These are phyloP conservation scores for Hypoxylon sp. DNA, from an alignment of 2,329 filamentous ascomycete species.

Conservation along the genomic window DNA sequence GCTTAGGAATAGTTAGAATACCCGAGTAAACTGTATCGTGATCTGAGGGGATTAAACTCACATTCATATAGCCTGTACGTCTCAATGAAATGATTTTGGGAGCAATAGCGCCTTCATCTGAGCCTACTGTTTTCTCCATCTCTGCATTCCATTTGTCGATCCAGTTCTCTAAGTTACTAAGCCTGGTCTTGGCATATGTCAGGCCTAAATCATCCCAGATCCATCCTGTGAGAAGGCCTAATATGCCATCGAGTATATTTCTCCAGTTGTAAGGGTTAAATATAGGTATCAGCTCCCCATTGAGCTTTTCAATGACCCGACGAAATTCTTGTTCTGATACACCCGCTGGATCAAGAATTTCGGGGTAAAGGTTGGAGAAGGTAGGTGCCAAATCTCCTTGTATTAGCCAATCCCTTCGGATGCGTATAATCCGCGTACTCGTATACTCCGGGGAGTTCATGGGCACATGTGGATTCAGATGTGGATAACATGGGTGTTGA, in stretches of 20 bases:
- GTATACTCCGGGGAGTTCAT: conserved; percentile 80
- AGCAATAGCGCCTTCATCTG: conserved; percentile 65
- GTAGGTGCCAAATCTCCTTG: conserved; percentile 91
- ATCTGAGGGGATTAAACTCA: conserved; percentile 60
- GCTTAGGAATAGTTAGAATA: conserved; percentile 61
- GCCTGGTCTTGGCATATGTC: conserved; percentile 79
- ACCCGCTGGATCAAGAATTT: conserved; percentile 89
- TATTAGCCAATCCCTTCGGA: conserved; percentile 91
- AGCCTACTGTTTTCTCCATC: conserved; percentile 70
- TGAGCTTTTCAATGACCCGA: conserved; percentile 83
- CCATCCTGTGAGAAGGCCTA: conserved; percentile 91
- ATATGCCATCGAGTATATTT: conserved; percentile 83
- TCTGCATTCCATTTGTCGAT: conserved; percentile 89
- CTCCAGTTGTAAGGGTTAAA: conserved; percentile 84
- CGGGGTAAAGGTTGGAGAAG: conserved; percentile 95
- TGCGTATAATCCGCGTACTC: conserved; percentile 89
- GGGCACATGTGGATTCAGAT: conserved; percentile 92
- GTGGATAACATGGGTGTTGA: conserved; percentile 93
- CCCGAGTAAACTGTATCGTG: background rate
- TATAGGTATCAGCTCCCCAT: conserved; percentile 79
- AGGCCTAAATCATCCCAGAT: conserved; percentile 92
- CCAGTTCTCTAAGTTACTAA: conserved; percentile 82
- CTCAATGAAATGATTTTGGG: conserved; percentile 85
- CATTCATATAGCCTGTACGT: conserved; percentile 89
- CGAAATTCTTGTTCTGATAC: conserved; percentile 90